Conservation (phyloP, 352 stramenopile species). For the Phytophthora pinifolia region DNA sequence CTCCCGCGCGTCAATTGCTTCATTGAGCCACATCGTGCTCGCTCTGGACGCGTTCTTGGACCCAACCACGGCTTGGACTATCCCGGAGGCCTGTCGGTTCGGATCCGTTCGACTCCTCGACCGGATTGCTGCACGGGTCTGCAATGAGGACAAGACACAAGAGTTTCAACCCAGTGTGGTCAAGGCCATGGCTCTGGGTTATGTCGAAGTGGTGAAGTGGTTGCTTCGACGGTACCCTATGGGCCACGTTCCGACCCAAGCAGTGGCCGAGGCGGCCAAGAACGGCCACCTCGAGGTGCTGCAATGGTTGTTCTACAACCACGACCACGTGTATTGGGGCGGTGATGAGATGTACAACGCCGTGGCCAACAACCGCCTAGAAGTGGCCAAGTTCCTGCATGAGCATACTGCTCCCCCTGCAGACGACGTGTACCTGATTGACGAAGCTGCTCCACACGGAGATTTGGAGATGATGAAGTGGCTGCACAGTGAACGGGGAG, state of each 20-base stretch:
- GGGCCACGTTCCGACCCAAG: slow-evolving; percentile 19
- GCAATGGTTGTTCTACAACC: slow-evolving; percentile 32
- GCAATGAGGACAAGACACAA: neutral
- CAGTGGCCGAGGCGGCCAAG: slow-evolving; percentile 16
- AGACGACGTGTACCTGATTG: slow-evolving; percentile 28
- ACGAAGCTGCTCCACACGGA: slow-evolving; percentile 30
- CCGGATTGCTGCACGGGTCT: slow-evolving; percentile 10
- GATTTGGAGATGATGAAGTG: slow-evolving; percentile 34
- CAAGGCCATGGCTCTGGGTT: slow-evolving; percentile 6
- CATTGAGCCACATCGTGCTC: slow-evolving; percentile 15
- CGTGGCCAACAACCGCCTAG: slow-evolving; percentile 23
- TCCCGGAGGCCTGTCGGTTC: slow-evolving; percentile 14
- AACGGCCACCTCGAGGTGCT: slow-evolving; percentile 30
- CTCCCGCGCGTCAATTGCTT: slow-evolving; percentile 5
- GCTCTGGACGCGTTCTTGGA: slow-evolving; percentile 19
- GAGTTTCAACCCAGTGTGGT: slow-evolving; percentile 12
- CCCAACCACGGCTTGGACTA: slow-evolving; percentile 8
- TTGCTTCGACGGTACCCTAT: slow-evolving; percentile 12
- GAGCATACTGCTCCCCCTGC: slow-evolving; percentile 15
- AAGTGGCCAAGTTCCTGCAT: slow-evolving; percentile 25
- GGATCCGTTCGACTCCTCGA: slow-evolving; percentile 29
- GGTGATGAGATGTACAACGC: slow-evolving; percentile 32
- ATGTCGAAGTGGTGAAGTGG: slow-evolving; percentile 26
- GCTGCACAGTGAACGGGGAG: slow-evolving; percentile 21
- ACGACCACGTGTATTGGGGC: slow-evolving; percentile 34